Base-by-base conservation (phyloP, 768 basidiomycete species). In the Termitomyces sp. region DNA sequence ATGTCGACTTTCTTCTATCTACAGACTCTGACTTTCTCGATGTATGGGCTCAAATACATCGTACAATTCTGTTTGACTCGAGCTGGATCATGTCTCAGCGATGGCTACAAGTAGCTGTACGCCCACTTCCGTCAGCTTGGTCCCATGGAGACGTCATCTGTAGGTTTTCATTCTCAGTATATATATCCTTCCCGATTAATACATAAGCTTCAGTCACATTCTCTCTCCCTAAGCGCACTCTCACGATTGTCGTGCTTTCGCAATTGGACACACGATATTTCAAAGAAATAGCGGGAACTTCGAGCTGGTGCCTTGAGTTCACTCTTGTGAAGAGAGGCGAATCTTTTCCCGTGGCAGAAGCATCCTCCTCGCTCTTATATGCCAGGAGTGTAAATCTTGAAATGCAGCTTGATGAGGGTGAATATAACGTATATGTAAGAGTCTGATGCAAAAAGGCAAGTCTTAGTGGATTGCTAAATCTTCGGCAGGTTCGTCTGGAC, bases 61-160 rank as follows among this genome's bases (percentile, higher is more conserved):
- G 82, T 46, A 80, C 79, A 0, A 62, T 76, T 12, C 64, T 83
- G 25, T 82, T 84, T 57, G 79, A 82, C 59, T 70, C 74, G 3
- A 69, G 62, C 6, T 83, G 82, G 82, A 65, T 75, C 7, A 75
- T 80, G 74, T 77, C 77, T 1, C 78, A 77, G 4, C 75, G 79
- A 34, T 83, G 82, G 82, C 68, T 83, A 6, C 72, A 76, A 35
- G 75, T 80, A 11, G 69, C 66, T 0, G 58, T 71, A 2, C 71
- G 73, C n/a, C 72, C 77, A 8, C 69, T 78, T 31, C 73, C 77
- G 11, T 70, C 76, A 37, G 80, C 81, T 0, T 83, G 81, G 80
- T 74, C 75, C 4, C 81, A 73, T 49, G 82, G 82, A 16, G 82
- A 85, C 57, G 72, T 84, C 9, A 77, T 80, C 10, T 84, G 82